Base-by-base conservation (phyloP, 495 filamentous ascomycete genomes). In the Trypethelium eluteriae region DNA sequence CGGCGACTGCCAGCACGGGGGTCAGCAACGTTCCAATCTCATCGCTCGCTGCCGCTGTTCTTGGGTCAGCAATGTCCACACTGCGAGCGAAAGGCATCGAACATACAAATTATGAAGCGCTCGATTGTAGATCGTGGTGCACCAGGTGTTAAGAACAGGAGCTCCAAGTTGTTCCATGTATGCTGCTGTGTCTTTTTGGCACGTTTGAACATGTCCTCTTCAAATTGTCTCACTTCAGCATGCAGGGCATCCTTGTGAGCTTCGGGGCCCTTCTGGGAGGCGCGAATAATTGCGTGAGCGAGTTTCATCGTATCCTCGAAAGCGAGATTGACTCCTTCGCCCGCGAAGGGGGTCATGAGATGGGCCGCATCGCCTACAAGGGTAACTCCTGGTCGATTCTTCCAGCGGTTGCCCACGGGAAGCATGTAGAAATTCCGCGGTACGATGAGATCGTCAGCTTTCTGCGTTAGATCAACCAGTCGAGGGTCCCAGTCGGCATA, bases 361-460 rank as follows among this genome's bases (percentile, higher is more conserved):
- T 88, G 84, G 7, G 86, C 85, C 3, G 86, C 83, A 73, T 88
- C 85, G 5, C 86, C 86, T 44, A 86, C 75, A 6, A 88, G 71
- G 6, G 85, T 84, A 5, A 82, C 74, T 5, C 80, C 79, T 0
- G 74, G 67, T 0, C 70, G 64, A 14, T 76, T 72, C 63, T 79
- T 70, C 84, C 85, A 89, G 3, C 69, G 69, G 38, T 74, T 39
- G 7, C 82, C 84, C 10, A 82, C 74, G 1, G 85, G 83, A 0
- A 88, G 76, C 72, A 80, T 83, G 66, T 79, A 85, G 2, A 85
- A 66, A 10, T 76, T 73, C 12, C 75, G 38, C 9, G 70, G 46
- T 0, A 12, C 25, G 62, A 71, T 34, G 16, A 62, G 56, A 39
- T 69, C 67, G n/a, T 64, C 61, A 6, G 63, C 66, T 32, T 62